Evolutionary conservation across 345 rosid genomes (phyloP).

Genomic region (Hibiscus trionum): DNA sequence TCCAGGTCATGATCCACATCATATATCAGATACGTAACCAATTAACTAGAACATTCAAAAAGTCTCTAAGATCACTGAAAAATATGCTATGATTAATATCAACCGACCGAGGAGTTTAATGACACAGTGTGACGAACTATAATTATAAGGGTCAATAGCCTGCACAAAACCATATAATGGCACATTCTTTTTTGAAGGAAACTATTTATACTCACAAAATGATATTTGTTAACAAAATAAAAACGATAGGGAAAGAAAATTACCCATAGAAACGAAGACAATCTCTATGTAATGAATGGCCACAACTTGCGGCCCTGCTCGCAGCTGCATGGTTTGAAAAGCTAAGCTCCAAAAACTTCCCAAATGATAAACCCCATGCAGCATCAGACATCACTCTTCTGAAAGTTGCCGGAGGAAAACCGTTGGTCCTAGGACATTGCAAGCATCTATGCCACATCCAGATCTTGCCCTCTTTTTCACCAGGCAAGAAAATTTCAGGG

Average conservation of each 20-base stretch:
- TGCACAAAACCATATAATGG: neutral
- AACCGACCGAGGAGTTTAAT: neutral
- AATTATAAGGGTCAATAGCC: neutral
- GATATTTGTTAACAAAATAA: neutral
- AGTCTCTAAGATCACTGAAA: neutral
- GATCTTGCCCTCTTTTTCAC: slow-evolving; percentile 89
- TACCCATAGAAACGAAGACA: slow-evolving; percentile 99
- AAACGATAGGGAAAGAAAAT: neutral
- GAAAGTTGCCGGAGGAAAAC: slow-evolving; percentile 90
- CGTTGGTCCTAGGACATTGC: slow-evolving; percentile 65
- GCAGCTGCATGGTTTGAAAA: slow-evolving; percentile 99
- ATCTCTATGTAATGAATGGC: slow-evolving; percentile 98
- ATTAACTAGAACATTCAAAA: neutral
- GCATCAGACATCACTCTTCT: slow-evolving; percentile 97
- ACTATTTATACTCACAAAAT: neutral
- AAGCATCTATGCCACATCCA: slow-evolving; percentile 99
- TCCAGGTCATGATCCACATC: neutral
- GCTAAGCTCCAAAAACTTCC: slow-evolving; percentile 98
- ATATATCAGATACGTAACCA: neutral
- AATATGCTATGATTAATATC: neutral
- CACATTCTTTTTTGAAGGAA: slow-evolving; percentile 2
- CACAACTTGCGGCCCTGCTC: slow-evolving; percentile 97
- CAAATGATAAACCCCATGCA: slow-evolving; percentile 99
- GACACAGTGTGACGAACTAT: neutral
- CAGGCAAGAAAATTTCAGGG: slow-evolving; percentile 63